Base-by-base conservation (phyloP, 371 early-diverging fungal species). In the Zychaea mexicana region DNA sequence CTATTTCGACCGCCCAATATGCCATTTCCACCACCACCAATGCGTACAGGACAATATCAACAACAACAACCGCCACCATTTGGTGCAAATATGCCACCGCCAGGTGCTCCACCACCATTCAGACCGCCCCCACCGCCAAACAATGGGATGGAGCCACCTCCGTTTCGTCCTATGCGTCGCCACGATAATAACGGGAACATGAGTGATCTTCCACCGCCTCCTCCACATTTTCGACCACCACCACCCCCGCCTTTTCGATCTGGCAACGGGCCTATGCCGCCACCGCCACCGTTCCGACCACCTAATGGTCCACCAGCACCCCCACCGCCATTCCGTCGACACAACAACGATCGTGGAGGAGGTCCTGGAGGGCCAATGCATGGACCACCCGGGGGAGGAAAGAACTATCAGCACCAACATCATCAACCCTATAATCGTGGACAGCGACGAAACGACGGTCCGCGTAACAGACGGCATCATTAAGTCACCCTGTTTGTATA, bases 1-100 rank as follows among this genome's bases (percentile, higher is more conserved):
- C 71, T 71, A 45, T 78, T 78, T 53, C 61, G 78, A 13, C 73
- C 78, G 2, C 59, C 59, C 10, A 56, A 56, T 12, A 56, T 56
- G 56, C 56, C 56, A 33, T 5, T n/a, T 10, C 54, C 49, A 17
- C 19, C 61, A n/a, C 26, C 47, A 26, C 55, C 57, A 13, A 54
- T 59, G 42, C 62, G 62, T 53, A 52, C 45, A 55, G 47, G 22
- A 39, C 57, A 49, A 4, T 10, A 49, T 1, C 21, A 49, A 42
- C 7, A 42, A 5, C 42, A 42, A 15, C 42, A 8, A 12, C 57
- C 32, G 31, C 33, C 38, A 38, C 19, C 36, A 12, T 19, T 31
- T 22, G 56, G 56, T 3, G 36, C 22, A 33, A 56, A 31, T 60
- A 31, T 31, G 1, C 47, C 42, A 32, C 49, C 59, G 22, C 58